Base-by-base conservation (phyloP, 352 stramenopile species). In the Phytophthora nicotianae region DNA sequence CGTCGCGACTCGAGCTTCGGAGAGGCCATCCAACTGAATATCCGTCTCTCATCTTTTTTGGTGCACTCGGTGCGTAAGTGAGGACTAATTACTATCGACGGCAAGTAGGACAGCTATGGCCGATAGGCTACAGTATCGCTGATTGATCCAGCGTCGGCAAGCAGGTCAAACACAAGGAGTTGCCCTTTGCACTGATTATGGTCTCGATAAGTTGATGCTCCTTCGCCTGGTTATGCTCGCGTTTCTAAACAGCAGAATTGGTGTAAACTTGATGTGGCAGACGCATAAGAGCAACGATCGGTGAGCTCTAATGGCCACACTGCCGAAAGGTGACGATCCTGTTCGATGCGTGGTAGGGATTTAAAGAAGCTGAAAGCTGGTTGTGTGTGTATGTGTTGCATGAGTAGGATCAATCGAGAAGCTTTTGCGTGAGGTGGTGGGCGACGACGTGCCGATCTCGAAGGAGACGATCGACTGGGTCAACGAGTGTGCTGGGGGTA, bases 391-490 rank as follows among this genome's bases (percentile, higher is more conserved):
- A 17, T 0, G 21, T 52, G 9, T 17, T 4, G n/a, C 16, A 26
- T 53, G 24, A 21, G 19, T 32, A 75, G 68, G 64, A 62, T 47
- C 51, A 19, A 65, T 77, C 23, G 65, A 77, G 58, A 74, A 71
- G 47, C 55, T 87, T 50, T 54, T 91, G 53, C 77, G 70, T 0
- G 80, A 91, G 14, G 83, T 77, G 38, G 58, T 87, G 16, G 74
- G 76, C 9, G 70, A 88, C 42, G 61, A 90, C 42, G 42, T 80
- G n/a, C 23, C 58, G 41, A 72, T 90, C 16, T 79, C 78, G 37
- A 88, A 89, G 46, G 79, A 90, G 72, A 83, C 80, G 26, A 50
- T 89, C 26, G 83, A 90, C 46, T 90, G 80, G 80, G 67, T 84
- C 37, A 80, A 65, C 45, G 80, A 91, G 53, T 84, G 79, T 53